These are phyloP conservation scores for Amanita exitialis DNA, from an alignment of 768 basidiomycete genomes.

Conservation along the genomic window DNA sequence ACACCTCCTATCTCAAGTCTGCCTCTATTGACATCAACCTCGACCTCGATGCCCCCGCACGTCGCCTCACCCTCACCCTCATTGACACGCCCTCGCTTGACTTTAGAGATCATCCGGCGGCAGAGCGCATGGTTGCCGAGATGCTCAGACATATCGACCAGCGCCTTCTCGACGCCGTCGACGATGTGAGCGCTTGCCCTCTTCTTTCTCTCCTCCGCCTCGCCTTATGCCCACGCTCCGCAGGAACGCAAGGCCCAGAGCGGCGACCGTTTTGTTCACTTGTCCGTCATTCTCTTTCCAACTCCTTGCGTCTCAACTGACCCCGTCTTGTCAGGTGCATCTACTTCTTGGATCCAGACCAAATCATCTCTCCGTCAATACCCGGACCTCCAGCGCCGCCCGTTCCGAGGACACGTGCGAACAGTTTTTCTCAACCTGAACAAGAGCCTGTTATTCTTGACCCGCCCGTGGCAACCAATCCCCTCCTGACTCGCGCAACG, in stretches of 20 bases:
- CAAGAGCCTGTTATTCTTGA: conserved; percentile 73
- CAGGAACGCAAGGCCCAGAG: conserved; percentile 65
- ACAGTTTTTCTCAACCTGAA: conserved; percentile 64
- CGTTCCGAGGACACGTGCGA: conserved; percentile 57
- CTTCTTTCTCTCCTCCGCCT: conserved; percentile 10
- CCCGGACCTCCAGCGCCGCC: conserved; percentile 58
- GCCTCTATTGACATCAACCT: conserved; percentile 65
- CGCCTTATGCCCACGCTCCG: background rate
- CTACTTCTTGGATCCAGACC: conserved; percentile 81
- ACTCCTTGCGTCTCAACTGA: conserved; percentile 10
- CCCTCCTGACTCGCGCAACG: conserved; percentile 54
- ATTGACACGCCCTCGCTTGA: conserved; percentile 80
- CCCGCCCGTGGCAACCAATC: conserved; percentile 68
- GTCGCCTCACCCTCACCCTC: conserved; percentile 53
- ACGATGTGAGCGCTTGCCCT: conserved; percentile 52
- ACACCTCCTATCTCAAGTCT: conserved; percentile 63
- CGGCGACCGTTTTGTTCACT: conserved; percentile 73
- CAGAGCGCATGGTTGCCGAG: conserved; percentile 57
- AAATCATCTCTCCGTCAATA: conserved; percentile 63
- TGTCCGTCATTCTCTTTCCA: conserved; percentile 38
- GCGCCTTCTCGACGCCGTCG: conserved; percentile 62
- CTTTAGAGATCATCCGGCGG: conserved; percentile 52
- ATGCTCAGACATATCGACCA: conserved; percentile 65
- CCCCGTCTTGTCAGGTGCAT: conserved; percentile 46
- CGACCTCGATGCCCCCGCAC: conserved; percentile 36